A percentile compares a stretch with the other conserved stretches of the same genome.
Evolutionary conservation across 2,329 filamentous ascomycete species (phyloP).

Genomic region (Beauveria sp.): DNA sequence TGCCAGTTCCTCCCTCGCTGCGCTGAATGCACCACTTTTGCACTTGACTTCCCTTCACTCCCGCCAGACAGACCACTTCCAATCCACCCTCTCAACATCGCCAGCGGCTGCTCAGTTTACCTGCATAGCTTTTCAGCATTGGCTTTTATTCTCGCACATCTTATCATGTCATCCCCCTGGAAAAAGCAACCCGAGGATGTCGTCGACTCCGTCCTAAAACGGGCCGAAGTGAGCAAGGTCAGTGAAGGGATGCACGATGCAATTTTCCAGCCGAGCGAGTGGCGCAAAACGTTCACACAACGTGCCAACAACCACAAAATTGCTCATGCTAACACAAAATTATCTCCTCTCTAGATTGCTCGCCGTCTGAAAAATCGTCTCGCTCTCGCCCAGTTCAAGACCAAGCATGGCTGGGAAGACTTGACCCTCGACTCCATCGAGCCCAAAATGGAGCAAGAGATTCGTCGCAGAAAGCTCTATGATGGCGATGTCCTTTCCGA

Average conservation of each 20-base stretch:
- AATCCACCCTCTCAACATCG: not conserved
- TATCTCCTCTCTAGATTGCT: slow-evolving; percentile 61
- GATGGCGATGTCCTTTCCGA: slow-evolving; percentile 75
- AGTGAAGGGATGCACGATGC: slow-evolving; percentile 21
- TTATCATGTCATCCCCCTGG: slow-evolving; percentile 51
- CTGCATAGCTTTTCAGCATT: not conserved
- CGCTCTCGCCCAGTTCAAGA: slow-evolving; percentile 93
- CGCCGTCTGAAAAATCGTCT: slow-evolving; percentile 87
- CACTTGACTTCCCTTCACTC: slow-evolving; percentile 8
- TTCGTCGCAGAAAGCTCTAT: slow-evolving; percentile 62
- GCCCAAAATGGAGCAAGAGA: slow-evolving; percentile 71
- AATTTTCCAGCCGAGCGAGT: not conserved
- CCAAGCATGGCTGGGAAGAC: slow-evolving; percentile 91
- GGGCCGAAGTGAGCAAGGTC: slow-evolving; percentile 71
- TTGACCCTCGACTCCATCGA: slow-evolving; percentile 80
- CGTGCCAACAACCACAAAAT: not conserved
- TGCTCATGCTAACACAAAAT: not conserved
- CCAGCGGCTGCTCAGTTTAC: not conserved
- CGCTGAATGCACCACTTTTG: slow-evolving; percentile 1
- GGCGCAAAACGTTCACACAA: slow-evolving; percentile 1
- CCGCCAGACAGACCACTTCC: not conserved
- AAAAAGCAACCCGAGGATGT: slow-evolving; percentile 58
- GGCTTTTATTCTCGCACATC: not conserved
- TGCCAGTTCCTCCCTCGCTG: not conserved
- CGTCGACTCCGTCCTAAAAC: slow-evolving; percentile 61